Evolutionary conservation across 768 basidiomycete genomes (phyloP).

Genomic region (Tricholoma flavovirens): DNA sequence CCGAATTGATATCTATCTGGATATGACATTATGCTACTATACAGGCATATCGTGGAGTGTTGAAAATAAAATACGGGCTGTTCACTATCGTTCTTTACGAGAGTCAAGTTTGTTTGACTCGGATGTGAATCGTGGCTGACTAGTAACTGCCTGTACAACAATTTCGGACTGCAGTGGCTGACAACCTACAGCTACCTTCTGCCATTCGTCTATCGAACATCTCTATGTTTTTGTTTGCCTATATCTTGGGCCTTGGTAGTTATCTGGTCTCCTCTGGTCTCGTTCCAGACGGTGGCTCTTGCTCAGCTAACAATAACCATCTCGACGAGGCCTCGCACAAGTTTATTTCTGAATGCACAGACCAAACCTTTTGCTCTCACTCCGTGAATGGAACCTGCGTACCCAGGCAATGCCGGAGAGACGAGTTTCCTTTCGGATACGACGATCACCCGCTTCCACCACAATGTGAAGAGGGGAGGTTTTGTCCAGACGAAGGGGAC

Average conservation of each 20-base stretch:
- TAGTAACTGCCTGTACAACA: not conserved
- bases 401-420: conserved; percentile 49
- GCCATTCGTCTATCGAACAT: not conserved
- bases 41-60: too few relatives aligned
- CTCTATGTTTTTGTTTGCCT: not conserved
- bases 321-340: conserved; percentile 51
- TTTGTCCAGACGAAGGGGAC: conserved; percentile 65
- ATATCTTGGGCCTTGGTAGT: not conserved
- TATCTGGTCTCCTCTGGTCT: conserved; percentile 4
- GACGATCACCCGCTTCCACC: conserved; percentile 38
- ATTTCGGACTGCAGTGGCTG: not conserved
- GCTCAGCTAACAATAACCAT: conserved; percentile 42
- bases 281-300: conserved; percentile 17
- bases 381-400: conserved; percentile 41
- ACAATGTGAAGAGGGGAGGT: conserved; percentile 45
- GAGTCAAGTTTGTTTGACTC: too few relatives aligned
- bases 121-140: not conserved
- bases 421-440: conserved; percentile 56
- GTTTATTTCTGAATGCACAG: conserved; percentile 56
- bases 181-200: not conserved
- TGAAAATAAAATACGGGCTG: too few relatives aligned
- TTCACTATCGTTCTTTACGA: too few relatives aligned
- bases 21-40: too few relatives aligned
- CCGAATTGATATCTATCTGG: not conserved
- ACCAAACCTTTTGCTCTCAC: conserved; percentile 50